These are phyloP conservation scores for Sindora glabra DNA, from an alignment of 306 rosid genomes.

Conservation along the genomic window DNA sequence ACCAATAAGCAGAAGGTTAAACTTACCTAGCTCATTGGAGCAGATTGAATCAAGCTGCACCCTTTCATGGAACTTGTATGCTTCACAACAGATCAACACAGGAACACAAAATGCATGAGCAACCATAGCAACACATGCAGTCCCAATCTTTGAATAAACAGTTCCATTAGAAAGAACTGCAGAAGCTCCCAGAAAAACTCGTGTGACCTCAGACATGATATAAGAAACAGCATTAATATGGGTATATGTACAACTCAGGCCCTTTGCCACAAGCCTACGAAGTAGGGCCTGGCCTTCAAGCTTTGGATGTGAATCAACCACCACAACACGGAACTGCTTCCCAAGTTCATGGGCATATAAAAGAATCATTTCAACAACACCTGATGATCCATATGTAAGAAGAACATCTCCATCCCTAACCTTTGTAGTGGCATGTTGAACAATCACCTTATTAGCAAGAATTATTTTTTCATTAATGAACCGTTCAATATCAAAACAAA, in stretches of 20 bases:
- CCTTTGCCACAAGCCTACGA: constrained; percentile 55
- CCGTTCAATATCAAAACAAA: constrained; percentile 60
- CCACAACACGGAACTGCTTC: constrained; percentile 68
- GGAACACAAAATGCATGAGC: constrained; percentile 79
- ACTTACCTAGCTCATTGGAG: constrained; percentile 74
- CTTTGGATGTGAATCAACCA: constrained; percentile 87
- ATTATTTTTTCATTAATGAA: constrained; percentile 73
- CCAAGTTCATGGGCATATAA: constrained; percentile 67
- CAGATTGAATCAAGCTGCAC: constrained; percentile 94
- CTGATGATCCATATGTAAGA: constrained; percentile 68
- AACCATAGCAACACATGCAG: constrained; percentile 88
- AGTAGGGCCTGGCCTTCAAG: constrained; percentile 77
- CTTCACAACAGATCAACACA: constrained; percentile 85
- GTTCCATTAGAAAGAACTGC: constrained; percentile 74
- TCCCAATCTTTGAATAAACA: constrained; percentile 85
- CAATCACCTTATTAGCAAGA: constrained; percentile 81
- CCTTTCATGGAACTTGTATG: constrained; percentile 91
- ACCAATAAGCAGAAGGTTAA: constrained; percentile 1
- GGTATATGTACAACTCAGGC: constrained; percentile 74
- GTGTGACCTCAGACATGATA: constrained; percentile 77
- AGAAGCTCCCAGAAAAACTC: constrained; percentile 78
- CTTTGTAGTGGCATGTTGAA: constrained; percentile 59
- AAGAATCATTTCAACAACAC: constrained; percentile 70
- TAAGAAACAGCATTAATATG: constrained; percentile 77
- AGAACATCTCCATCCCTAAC: constrained; percentile 80